Percentiles rank a stretch among this genome's conserved stretches.
Evolutionary conservation across 305 asterid species (phyloP).

Genomic region (Plantago coronopus): DNA sequence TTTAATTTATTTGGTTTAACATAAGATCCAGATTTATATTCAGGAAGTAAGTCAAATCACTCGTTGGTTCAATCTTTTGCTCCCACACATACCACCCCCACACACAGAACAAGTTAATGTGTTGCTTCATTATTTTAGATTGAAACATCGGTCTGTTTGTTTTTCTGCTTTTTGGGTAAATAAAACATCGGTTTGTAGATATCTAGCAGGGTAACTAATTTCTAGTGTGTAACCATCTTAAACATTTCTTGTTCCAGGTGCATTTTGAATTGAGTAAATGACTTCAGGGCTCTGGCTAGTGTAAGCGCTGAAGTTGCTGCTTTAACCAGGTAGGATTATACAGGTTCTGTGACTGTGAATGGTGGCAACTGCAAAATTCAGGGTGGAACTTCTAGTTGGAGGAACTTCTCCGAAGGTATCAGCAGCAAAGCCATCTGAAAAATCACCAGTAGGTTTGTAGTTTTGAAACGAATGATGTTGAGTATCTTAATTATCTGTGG

Average conservation of each 20-base stretch:
- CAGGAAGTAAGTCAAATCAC: constrained; percentile 2
- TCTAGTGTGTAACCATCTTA: constrained; percentile 14
- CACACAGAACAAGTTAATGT: neutral
- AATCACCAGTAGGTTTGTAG: neutral
- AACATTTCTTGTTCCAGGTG: constrained; percentile 49
- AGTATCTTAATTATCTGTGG: neutral
- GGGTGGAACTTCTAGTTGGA: constrained; percentile 77
- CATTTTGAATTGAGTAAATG: constrained; percentile 89
- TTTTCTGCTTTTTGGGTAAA: too few species aligned
- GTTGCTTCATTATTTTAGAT: neutral
- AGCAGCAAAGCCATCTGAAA: neutral
- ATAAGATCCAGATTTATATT: neutral
- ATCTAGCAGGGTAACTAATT: constrained; percentile 8
- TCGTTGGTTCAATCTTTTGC: constrained; percentile 1
- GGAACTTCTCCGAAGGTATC: constrained; percentile 91
- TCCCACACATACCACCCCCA: too few species aligned
- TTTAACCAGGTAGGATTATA: constrained; percentile 41
- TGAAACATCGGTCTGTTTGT: too few species aligned
- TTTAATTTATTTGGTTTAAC: neutral
- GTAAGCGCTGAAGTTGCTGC: constrained; percentile 68
- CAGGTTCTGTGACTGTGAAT: constrained; percentile 84
- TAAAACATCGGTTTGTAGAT: constrained; percentile 12
- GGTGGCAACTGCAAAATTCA: constrained; percentile 86
- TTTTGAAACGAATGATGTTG: neutral
- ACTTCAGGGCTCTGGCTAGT: constrained; percentile 61